phyloP scores from a whole-genome alignment of 495 filamentous ascomycete genomes.

The Saxophila tyrrhenica region DNA sequence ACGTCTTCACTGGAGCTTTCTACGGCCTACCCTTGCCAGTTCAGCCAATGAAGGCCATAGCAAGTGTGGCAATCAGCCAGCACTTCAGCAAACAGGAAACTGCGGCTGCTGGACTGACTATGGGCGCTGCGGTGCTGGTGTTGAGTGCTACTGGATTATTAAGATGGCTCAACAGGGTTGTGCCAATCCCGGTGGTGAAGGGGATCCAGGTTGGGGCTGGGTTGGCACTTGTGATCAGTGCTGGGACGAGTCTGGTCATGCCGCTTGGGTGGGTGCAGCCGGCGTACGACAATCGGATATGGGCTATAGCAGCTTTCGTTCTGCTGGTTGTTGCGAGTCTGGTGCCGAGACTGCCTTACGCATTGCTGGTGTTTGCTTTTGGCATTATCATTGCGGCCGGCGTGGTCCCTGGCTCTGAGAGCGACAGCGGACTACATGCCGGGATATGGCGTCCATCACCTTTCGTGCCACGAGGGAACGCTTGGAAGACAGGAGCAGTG shows the following conservation, averaged over 20 bases:
- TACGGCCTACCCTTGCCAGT: constrained; percentile 74
- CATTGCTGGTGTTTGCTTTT: constrained; percentile 55
- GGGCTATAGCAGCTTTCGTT: constrained; percentile 59
- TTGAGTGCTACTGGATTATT: constrained; percentile 68
- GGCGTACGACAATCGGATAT: constrained; percentile 60
- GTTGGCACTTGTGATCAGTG: constrained; percentile 63
- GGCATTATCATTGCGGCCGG: constrained; percentile 39
- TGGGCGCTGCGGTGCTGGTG: constrained; percentile 56
- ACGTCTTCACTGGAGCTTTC: constrained; percentile 64
- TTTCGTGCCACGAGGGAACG: not conserved
- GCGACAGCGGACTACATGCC: not conserved
- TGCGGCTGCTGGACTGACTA: constrained; percentile 68
- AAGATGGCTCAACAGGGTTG: constrained; percentile 51
- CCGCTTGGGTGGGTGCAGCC: constrained; percentile 48
- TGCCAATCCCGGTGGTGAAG: constrained; percentile 79
- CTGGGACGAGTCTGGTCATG: constrained; percentile 50
- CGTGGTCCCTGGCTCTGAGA: not conserved
- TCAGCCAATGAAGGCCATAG: constrained; percentile 54
- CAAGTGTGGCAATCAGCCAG: constrained; percentile 67
- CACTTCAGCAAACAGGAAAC: constrained; percentile 54
- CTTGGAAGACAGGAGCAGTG: constrained; percentile 14
- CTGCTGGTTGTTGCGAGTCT: constrained; percentile 51
- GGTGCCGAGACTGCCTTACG: constrained; percentile 57
- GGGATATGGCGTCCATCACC: constrained; percentile 16
- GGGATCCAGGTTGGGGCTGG: constrained; percentile 92